These are phyloP conservation scores for Rhizopus sp. DNA, from an alignment of 371 early-diverging fungal genomes.

Conservation along the genomic window DNA sequence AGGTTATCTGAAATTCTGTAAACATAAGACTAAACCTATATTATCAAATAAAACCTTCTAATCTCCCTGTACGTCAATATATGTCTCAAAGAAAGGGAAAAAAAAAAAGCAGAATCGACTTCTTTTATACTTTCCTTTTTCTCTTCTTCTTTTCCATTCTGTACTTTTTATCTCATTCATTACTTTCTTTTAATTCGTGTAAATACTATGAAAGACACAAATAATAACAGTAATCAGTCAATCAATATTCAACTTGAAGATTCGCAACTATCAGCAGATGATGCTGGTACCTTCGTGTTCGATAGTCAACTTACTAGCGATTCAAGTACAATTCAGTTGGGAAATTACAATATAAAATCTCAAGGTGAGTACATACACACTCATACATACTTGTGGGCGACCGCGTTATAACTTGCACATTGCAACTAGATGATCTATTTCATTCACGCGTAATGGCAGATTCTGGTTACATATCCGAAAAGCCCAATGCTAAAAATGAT, in stretches of 20 bases:
- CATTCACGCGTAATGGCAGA: slow-evolving; percentile 4
- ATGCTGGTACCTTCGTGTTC: slow-evolving; percentile 15
- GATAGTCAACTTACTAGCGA: slow-evolving; percentile 3
- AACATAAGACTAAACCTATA: not conserved
- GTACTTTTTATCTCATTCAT: not conserved
- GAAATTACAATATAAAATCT: slow-evolving; percentile 7
- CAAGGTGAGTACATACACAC: not conserved
- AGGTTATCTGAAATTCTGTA: not conserved
- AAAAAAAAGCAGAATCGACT: too few species aligned
- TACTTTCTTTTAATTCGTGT: not conserved
- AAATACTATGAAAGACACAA: not conserved
- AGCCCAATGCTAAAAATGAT: slow-evolving; percentile 7
- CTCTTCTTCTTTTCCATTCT: not conserved
- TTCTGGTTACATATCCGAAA: slow-evolving; percentile 17
- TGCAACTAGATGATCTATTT: slow-evolving; percentile 9
- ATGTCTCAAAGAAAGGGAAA: too few species aligned
- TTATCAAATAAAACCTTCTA: not conserved
- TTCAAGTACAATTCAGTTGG: slow-evolving; percentile 10
- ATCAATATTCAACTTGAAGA: not conserved
- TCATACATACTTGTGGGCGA: not conserved
- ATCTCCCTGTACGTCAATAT: not conserved
- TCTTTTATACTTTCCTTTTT: not conserved
- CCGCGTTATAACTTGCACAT: not conserved
- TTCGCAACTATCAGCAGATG: slow-evolving; percentile 3
- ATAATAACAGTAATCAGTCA: not conserved